A percentile compares a stretch with the other conserved stretches of the same genome.
These are phyloP conservation scores for Royoungia palumana DNA, from an alignment of 768 basidiomycete species.

Conservation along the genomic window DNA sequence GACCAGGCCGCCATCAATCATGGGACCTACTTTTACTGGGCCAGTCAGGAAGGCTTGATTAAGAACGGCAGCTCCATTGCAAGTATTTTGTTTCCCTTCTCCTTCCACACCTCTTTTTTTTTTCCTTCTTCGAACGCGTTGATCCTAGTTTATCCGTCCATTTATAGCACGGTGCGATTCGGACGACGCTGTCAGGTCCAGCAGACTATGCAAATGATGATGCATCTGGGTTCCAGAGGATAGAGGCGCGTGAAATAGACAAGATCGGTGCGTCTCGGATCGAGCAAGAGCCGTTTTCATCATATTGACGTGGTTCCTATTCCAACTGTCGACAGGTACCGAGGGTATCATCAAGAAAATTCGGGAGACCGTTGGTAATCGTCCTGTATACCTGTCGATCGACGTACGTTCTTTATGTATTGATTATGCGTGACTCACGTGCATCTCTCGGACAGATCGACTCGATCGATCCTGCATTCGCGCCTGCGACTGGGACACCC, in stretches of 20 bases:
- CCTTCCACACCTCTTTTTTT: constrained; percentile 7
- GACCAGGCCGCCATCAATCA: constrained; percentile 77
- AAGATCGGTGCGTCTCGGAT: constrained; percentile 60
- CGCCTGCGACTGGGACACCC: constrained; percentile 81
- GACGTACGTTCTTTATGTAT: constrained; percentile 44
- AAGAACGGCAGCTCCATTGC: constrained; percentile 77
- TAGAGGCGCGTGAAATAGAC: constrained; percentile 84
- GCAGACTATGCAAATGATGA: constrained; percentile 79
- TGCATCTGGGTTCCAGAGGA: constrained; percentile 73
- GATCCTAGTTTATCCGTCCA: constrained; percentile 70
- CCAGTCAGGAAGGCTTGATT: constrained; percentile 77
- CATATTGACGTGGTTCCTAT: not conserved
- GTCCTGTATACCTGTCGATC: constrained; percentile 77
- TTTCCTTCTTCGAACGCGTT: constrained; percentile 37
- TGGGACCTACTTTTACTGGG: constrained; percentile 90
- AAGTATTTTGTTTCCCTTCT: constrained; percentile 49
- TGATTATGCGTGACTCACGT: not conserved
- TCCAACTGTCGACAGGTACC: constrained; percentile 46
- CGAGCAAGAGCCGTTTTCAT: not conserved
- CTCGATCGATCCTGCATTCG: constrained; percentile 78
- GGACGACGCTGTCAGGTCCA: constrained; percentile 76
- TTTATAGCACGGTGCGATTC: constrained; percentile 77
- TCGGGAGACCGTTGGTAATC: constrained; percentile 68
- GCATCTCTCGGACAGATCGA: constrained; percentile 50
- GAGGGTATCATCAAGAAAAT: constrained; percentile 80